Base-by-base conservation (phyloP, 2,329 filamentous ascomycete genomes). In the Teratosphaeria pseudoeucalypti region DNA sequence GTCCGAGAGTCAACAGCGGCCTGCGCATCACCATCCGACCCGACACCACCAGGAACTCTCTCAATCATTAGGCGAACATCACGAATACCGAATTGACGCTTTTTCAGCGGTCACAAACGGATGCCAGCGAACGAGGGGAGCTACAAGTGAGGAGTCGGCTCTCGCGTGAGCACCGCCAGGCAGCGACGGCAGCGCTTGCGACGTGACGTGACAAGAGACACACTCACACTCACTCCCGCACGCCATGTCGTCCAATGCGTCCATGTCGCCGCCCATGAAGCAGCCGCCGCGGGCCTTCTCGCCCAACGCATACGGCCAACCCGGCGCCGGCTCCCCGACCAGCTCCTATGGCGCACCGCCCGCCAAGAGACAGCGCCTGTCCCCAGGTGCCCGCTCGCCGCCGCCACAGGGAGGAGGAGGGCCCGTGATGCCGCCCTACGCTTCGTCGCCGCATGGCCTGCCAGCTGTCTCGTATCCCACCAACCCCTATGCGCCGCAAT, bases 351-450 rank as follows among this genome's bases (percentile, higher is more conserved):
- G 70, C 87, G 74, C 82, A 55, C 88, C 88, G 55, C 85, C 89
- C 16, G 83, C 82, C 61, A 92, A 94, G 77, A 83, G 88, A 71
- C 86, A 82, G 71, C 86, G 84, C 59, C 76, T 89, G 55, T 89
- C 87, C 29, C 85, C 87, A 57, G 85, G 85, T 60, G 82, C 85
- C 37, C 76, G 80, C n/a, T 85, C 87, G 57, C 79, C 70, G 49
- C 85, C 53, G 34, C 57, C 54, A 14, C 57, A 86, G 65, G 53
- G 23, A 37, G 34, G 27, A 4, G 53, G 53, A 60, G 79, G 64
- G 32, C 12, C 53, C 12, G 53, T 54, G 23, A 62, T 61, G 55
- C 60, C 64, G 7, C 63, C 77, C 56, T 88, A 67, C 60, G 59
- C 61, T 52, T 61, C 62, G n/a, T 62, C 64, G 23, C 68, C 66